Conservation (phyloP, 768 basidiomycete genomes). For the Mycena rebaudengoi region DNA sequence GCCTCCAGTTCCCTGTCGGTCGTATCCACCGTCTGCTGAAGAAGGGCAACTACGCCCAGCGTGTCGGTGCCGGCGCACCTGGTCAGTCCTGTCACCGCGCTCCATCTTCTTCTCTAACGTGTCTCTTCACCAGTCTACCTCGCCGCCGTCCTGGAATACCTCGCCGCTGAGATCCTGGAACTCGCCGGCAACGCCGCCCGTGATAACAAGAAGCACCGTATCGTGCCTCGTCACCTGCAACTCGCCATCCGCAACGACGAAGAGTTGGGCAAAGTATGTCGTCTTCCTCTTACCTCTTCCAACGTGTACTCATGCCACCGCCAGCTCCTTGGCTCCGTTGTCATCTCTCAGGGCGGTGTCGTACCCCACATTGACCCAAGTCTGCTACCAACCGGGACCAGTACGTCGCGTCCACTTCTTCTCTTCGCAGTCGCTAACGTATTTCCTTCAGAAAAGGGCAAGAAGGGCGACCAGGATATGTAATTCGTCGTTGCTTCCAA, state of each 20-base stretch:
- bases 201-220: conserved; percentile 95
- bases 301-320: neutral
- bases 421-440: neutral
- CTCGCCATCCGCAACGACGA: conserved; percentile 95
- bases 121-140: conserved; percentile 71
- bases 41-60: conserved; percentile 86
- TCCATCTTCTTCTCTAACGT: neutral
- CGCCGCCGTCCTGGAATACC: conserved; percentile 91
- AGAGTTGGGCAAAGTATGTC: conserved; percentile 58
- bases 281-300: neutral
- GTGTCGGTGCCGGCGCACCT: conserved; percentile 89
- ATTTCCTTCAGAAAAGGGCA: conserved; percentile 1
- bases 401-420: neutral
- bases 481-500: no score
- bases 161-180: conserved; percentile 94
- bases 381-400: conserved; percentile 41
- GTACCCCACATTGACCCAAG: conserved; percentile 76
- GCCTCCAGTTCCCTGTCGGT: conserved; percentile 90
- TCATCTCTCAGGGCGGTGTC: conserved; percentile 96
- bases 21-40: conserved; percentile 92
- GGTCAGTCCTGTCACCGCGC: conserved; percentile 49
- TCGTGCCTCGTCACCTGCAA: conserved; percentile 94
- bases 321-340: conserved; percentile 76
- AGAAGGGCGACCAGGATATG: neutral
- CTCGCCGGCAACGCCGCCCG: conserved; percentile 90